These are phyloP conservation scores for Vinca minor DNA, from an alignment of 257 asterid species.

Conservation along the genomic window DNA sequence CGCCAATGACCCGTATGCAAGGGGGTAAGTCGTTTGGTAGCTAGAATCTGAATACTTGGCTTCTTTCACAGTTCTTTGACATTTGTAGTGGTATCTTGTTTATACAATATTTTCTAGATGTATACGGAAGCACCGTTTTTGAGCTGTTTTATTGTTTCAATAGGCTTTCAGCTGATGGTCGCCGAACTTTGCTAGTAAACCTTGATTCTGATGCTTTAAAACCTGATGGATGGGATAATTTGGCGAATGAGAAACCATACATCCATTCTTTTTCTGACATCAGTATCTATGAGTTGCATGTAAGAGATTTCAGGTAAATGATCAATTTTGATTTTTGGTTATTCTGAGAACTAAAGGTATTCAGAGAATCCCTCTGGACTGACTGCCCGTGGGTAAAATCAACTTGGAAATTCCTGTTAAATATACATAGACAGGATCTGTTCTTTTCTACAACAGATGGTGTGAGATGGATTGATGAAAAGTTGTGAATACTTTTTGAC, in stretches of 20 bases:
- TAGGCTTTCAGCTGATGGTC: constrained; percentile 84
- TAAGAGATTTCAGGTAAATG: constrained; percentile 90
- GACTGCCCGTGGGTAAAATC: too few relatives aligned
- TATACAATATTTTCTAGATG: not conserved
- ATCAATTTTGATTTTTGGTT: not conserved
- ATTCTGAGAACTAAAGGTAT: not conserved
- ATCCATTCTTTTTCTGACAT: constrained; percentile 65
- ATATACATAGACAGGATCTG: too few relatives aligned
- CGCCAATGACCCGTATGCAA: constrained; percentile 90
- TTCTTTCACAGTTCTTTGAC: not conserved
- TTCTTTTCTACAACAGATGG: too few relatives aligned
- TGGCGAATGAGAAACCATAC: constrained; percentile 62
- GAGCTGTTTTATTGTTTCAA: constrained; percentile 11
- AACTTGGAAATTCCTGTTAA: too few relatives aligned
- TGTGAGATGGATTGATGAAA: too few relatives aligned
- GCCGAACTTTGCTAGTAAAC: constrained; percentile 57
- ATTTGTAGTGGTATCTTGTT: not conserved
- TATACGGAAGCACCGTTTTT: constrained; percentile 7
- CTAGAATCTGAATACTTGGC: constrained; percentile 6
- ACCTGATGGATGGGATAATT: constrained; percentile 82
- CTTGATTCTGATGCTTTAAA: constrained; percentile 62
- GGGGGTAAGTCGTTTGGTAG: constrained; percentile 51
- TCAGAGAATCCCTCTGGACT: not conserved
- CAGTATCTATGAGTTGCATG: constrained; percentile 90
- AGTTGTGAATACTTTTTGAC: too few relatives aligned